These are phyloP conservation scores for Metarhizium guizhouense DNA, from an alignment of 2,329 filamentous ascomycete species.

Conservation along the genomic window DNA sequence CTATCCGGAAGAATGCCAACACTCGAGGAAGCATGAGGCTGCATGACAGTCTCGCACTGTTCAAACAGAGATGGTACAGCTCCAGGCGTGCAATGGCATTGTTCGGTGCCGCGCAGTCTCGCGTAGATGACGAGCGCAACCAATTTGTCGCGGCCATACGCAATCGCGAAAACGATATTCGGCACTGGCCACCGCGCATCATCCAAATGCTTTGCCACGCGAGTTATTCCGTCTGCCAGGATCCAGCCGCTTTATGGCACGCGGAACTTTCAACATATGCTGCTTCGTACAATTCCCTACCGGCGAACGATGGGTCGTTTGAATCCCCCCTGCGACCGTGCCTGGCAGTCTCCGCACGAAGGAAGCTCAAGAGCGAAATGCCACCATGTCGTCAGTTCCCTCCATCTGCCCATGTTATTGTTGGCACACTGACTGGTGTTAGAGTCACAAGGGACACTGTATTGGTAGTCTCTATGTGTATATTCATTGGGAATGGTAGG, in stretches of 20 bases:
- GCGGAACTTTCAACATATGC: constrained; percentile 4
- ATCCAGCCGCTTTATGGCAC: neutral
- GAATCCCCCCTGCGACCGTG: constrained; percentile 2
- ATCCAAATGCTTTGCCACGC: neutral
- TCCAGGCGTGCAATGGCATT: neutral
- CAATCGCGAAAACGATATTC: neutral
- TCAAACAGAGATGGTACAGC: too few species aligned
- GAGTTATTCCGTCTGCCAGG: neutral
- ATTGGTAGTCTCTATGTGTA: too few species aligned
- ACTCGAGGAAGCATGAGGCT: too few species aligned
- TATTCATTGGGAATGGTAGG: too few species aligned
- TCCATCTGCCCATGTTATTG: neutral
- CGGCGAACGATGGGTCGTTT: constrained; percentile 1
- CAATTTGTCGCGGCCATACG: neutral
- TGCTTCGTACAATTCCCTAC: constrained; percentile 1
- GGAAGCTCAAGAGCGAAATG: constrained; percentile 3
- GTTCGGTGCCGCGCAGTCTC: neutral
- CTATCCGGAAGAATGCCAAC: too few species aligned
- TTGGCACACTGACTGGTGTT: neutral
- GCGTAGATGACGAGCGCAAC: neutral
- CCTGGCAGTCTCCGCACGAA: neutral
- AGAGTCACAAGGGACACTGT: neutral
- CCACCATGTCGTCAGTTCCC: constrained; percentile 2
- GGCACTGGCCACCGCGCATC: neutral
- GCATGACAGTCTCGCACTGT: too few species aligned